Base-by-base conservation (phyloP, 352 stramenopile species). In the Globisporangium lucens region DNA sequence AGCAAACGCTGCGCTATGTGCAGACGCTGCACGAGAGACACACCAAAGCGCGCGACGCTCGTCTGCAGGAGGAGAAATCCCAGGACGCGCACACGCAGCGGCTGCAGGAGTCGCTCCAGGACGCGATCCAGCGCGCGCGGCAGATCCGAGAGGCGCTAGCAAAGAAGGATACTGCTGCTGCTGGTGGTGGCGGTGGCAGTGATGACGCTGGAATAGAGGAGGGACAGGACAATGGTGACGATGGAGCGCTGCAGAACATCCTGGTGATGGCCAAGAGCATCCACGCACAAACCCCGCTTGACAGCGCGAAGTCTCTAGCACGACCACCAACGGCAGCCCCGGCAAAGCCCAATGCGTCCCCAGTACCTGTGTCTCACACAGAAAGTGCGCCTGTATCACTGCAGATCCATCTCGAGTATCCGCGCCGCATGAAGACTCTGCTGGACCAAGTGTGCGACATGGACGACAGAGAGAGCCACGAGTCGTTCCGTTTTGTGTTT, bases 91-190 rank as follows among this genome's bases (percentile, higher is more conserved):
- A 82, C 38, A 57, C 80, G 41, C 71, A 75, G 17, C 66, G 75
- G 59, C 72, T 82, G 53, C 67, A 79, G 43, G 65, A 55, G 43
- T 79, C 75, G 29, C 77, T 90, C 38, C 61, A 79, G n/a, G 71
- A 79, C 38, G 81, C 77, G 20, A 85, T 90, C 43, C 66, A 67
- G 56, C 78, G 78, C 36, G 79, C 81, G 9, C 71, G 83, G 17
- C 70, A 60, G 61, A 70, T 85, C 53, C 76, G 77, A 41, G 76
- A 74, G 47, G 72, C 79, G 57, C 27, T 82, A 9, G 30, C 49
- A 2, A 33, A 17, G 15, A 66, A 9, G 2, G 69, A 35, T n/a
- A 60, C 41, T 3, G n/a, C 17, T 4, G 56, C 49, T 5, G 61
- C 60, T 3, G 61, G 70, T 1, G 55, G 64, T 13, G 35, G 20